phyloP scores from a whole-genome alignment of 306 rosid species.

The Fagus crenata region DNA sequence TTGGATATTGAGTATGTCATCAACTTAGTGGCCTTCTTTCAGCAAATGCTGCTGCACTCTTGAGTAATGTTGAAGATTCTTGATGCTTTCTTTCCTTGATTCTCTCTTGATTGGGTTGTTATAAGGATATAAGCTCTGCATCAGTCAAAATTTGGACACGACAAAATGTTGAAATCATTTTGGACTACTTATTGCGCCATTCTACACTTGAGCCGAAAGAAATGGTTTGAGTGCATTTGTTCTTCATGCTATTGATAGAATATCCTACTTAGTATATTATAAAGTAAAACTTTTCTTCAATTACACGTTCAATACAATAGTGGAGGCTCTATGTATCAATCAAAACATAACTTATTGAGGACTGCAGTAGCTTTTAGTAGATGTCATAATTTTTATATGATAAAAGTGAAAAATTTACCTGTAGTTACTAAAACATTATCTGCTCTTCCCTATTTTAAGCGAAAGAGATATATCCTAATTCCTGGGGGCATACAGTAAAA shows the following conservation, averaged over 20 bases:
- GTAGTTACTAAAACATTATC: conserved; percentile 17
- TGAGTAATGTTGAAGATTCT: conserved; percentile 42
- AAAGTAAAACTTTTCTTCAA: conserved; percentile 36
- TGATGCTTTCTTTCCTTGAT: conserved; percentile 28
- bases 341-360: conserved; percentile 9
- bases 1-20: conserved; percentile 35
- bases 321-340: conserved; percentile 17
- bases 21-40: conserved; percentile 34
- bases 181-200: conserved; percentile 39
- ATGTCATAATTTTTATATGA: conserved; percentile 18
- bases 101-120: conserved; percentile 35
- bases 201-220: conserved; percentile 70
- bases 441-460: conserved; percentile 11
- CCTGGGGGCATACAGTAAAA: conserved; percentile 14
- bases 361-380: conserved; percentile 12
- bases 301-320: conserved; percentile 32
- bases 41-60: conserved; percentile 26
- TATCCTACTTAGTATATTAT: conserved; percentile 30
- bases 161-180: conserved; percentile 40
- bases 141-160: conserved; percentile 27
- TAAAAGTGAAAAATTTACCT: background rate
- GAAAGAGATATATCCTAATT: background rate
- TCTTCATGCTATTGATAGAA: conserved; percentile 41
- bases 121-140: conserved; percentile 21
- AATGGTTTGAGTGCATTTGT: conserved; percentile 47